Evolutionary conservation across 2,329 filamentous ascomycete genomes (phyloP).

Genomic region (Venturia oleaginea): DNA sequence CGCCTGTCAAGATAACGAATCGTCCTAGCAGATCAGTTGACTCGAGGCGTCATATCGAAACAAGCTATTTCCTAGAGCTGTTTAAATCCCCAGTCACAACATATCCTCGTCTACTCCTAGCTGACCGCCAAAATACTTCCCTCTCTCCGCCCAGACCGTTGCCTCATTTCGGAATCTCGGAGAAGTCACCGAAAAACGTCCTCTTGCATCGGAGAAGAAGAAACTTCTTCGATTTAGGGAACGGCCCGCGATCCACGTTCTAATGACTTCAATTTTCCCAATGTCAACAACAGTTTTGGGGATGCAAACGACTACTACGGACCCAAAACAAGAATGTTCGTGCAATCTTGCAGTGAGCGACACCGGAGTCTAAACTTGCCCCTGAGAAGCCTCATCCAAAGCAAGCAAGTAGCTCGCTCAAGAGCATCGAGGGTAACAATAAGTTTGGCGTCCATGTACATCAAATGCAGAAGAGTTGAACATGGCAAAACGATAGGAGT

Average conservation of each 20-base stretch:
- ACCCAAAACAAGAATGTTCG: too few species aligned
- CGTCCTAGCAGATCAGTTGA: background rate
- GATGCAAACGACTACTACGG: too few species aligned
- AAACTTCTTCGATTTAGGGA: background rate
- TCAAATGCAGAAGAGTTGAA: too few species aligned
- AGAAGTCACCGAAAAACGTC: background rate
- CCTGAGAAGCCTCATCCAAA: too few species aligned
- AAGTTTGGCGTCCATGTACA: too few species aligned
- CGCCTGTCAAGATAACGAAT: background rate
- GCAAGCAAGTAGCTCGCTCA: too few species aligned
- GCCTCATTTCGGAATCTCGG: background rate
- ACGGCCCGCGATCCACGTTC: background rate
- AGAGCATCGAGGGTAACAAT: too few species aligned
- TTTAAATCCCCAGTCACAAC: background rate
- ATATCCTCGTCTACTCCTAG: too few species aligned
- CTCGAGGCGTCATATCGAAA: background rate
- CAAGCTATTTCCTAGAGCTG: background rate
- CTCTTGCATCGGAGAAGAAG: background rate
- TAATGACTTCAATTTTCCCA: background rate
- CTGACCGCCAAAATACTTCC: background rate
- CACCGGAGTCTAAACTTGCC: too few species aligned
- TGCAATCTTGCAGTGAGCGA: too few species aligned
- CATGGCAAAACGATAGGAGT: too few species aligned
- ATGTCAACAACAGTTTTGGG: too few species aligned
- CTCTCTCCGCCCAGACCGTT: background rate